Conservation (phyloP, 495 filamentous ascomycete genomes). For the Annulohypoxylon bovei region DNA sequence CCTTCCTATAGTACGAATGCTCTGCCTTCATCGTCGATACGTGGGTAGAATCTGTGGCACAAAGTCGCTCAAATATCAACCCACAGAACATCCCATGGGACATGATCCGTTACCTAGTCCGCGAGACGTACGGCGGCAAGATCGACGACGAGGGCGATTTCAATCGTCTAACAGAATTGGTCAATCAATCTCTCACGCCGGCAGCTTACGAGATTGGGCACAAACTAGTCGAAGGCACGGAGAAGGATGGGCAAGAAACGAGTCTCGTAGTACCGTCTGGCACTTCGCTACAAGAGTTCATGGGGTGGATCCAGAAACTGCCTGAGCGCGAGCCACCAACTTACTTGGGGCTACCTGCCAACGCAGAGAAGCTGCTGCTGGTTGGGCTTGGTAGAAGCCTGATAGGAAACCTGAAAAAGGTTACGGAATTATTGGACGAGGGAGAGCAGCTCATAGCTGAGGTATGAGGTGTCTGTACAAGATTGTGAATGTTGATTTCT, state of each 20-base stretch:
- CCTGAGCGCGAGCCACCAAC: conserved; percentile 97
- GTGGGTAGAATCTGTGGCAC: conserved; percentile 86
- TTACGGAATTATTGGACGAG: conserved; percentile 89
- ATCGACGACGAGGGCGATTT: conserved; percentile 95
- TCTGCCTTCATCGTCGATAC: conserved; percentile 94
- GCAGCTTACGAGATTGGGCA: conserved; percentile 91
- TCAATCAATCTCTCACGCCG: conserved; percentile 80
- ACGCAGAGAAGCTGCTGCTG: conserved; percentile 94
- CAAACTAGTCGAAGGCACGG: conserved; percentile 75
- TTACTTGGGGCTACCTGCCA: conserved; percentile 94
- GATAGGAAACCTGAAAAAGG: conserved; percentile 82
- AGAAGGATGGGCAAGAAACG: conserved; percentile 59
- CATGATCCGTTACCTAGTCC: conserved; percentile 90
- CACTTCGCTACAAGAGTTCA: conserved; percentile 85
- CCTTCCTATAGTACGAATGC: conserved; percentile 83
- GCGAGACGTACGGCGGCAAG: conserved; percentile 97
- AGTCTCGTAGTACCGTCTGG: conserved; percentile 79
- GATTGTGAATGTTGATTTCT: conserved; percentile 1
- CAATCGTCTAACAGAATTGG: conserved; percentile 72
- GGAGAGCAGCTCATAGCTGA: conserved; percentile 91
- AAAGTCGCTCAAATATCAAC: conserved; percentile 88
- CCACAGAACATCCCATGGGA: conserved; percentile 96
- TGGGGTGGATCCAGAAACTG: conserved; percentile 88
- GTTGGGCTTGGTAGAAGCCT: conserved; percentile 88
- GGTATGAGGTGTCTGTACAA: conserved; percentile 43